Conservation (phyloP, 202 grass and related monocot species). For the Carex sylvatica region DNA sequence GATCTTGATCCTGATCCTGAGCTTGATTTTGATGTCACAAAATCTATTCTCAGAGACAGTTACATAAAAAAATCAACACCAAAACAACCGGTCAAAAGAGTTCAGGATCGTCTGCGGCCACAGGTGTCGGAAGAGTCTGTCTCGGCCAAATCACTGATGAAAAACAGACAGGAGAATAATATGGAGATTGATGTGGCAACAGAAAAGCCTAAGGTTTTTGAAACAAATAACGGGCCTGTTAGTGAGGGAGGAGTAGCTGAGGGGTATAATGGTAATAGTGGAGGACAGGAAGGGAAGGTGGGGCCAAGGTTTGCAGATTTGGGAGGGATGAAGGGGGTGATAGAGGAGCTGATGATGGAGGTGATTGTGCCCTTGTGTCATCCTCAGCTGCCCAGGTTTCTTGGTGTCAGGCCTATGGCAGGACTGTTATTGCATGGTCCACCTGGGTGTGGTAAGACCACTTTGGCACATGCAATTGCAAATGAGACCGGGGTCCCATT, state of each 20-base stretch:
- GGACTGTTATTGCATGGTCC: conserved; percentile 80
- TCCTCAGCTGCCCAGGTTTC: conserved; percentile 53
- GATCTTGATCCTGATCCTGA: conserved; percentile 11
- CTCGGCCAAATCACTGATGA: conserved; percentile 27
- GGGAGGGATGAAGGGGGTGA: conserved; percentile 60
- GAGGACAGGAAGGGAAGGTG: conserved; percentile 16
- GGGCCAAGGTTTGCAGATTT: conserved; percentile 63
- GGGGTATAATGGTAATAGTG: not conserved
- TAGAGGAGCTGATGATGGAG: conserved; percentile 87
- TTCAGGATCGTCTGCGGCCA: not conserved
- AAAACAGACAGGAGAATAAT: not conserved
- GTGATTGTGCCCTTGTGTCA: conserved; percentile 81
- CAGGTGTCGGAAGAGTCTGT: not conserved
- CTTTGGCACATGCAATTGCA: conserved; percentile 73
- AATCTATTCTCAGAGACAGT: conserved; percentile 42
- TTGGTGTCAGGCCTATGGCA: conserved; percentile 65
- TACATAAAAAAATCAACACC: conserved; percentile 44
- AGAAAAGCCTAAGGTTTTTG: conserved; percentile 49
- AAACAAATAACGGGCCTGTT: conserved; percentile 33
- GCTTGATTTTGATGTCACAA: conserved; percentile 56
- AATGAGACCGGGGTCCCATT: conserved; percentile 81
- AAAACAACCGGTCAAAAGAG: conserved; percentile 14
- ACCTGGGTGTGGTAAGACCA: conserved; percentile 87
- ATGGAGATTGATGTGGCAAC: conserved; percentile 59
- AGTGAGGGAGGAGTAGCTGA: conserved; percentile 33